Percentiles rank a stretch among this genome's conserved stretches.
These are phyloP conservation scores for Quercus tomentella DNA, from an alignment of 331 rosid species.

Conservation along the genomic window DNA sequence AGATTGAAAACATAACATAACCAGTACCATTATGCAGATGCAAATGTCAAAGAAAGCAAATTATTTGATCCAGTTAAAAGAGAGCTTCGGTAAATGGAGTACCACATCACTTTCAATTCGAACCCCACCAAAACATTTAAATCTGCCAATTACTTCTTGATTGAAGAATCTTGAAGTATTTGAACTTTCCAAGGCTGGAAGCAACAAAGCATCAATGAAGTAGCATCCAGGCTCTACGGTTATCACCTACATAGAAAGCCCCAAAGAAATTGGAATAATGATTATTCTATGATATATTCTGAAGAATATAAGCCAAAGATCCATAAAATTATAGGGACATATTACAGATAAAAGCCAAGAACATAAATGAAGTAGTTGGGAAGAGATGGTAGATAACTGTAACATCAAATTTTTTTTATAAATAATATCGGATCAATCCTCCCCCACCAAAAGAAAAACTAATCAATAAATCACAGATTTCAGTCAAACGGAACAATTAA, in stretches of 20 bases:
- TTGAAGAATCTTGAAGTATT: conserved; percentile 65
- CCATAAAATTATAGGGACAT: neutral
- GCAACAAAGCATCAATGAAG: conserved; percentile 77
- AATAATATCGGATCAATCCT: neutral
- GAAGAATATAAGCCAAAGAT: neutral
- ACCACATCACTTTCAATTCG: conserved; percentile 92
- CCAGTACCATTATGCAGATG: neutral
- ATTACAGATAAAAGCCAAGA: neutral
- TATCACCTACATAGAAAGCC: conserved; percentile 55
- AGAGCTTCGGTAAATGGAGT: conserved; percentile 26
- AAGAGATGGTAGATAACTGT: neutral
- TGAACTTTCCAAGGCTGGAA: conserved; percentile 58
- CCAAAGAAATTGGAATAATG: conserved; percentile 1
- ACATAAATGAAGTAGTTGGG: neutral
- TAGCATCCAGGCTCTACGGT: conserved; percentile 98
- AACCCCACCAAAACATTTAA: conserved; percentile 71
- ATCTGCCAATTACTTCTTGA: conserved; percentile 47
- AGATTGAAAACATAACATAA: neutral
- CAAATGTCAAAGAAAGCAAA: conserved; percentile 2
- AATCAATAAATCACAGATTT: neutral
- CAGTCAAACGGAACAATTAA: too few species aligned
- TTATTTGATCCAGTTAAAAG: neutral
- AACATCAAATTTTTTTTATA: neutral
- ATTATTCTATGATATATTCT: neutral
- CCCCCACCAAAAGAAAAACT: neutral